Base-by-base conservation (phyloP, 306 rosid genomes). In the Gynostemma pentaphyllum region DNA sequence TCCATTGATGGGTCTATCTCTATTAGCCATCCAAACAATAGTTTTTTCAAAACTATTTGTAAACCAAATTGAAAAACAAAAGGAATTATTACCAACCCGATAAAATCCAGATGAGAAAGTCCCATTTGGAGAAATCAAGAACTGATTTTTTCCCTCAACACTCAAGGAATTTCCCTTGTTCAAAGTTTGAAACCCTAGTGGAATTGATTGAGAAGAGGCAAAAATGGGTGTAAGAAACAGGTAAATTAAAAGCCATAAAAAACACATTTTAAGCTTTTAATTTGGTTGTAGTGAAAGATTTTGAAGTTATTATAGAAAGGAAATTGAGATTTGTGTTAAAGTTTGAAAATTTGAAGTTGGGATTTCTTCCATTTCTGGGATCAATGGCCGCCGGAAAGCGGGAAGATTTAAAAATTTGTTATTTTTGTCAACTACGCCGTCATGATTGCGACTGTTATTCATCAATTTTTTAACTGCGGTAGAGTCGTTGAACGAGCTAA, bases 61-160 rank as follows among this genome's bases (percentile, higher is more conserved):
- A 64, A 61, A 70, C 74, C 69, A 70, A 1, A 70, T 50, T 15
- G 74, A 70, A 37, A 26, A 70, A 51, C 54, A 40, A n/a, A 16
- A 70, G 23, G 74, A 66, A 41, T 70, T 70, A 13, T 37, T 36
- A 23, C 74, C 74, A 9, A 62, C 63, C 2, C 4, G 7, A 44
- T 61, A 70, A 46, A 70, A 61, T 44, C 74, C 74, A 14, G 69
- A 36, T 0, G 69, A 34, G 21, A 70, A 70, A 1, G 56, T n/a
- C 26, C 37, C 45, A n/a, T 57, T 13, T 57, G 59, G 49, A 26
- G 73, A 69, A 15, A 22, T n/a, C 5, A 57, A 28, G 29, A 57
- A 13, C 12, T 60, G 65, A 7, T 23, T 60, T 21, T 60, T 6
- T 5, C 39, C 34, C 48, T 59, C 64, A 21, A 60, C 65, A 32